Evolutionary conservation across 2,329 filamentous ascomycete species (phyloP), one percentile per base, ranked within the genome.

Genomic region (Neonectria ditissima): DNA sequence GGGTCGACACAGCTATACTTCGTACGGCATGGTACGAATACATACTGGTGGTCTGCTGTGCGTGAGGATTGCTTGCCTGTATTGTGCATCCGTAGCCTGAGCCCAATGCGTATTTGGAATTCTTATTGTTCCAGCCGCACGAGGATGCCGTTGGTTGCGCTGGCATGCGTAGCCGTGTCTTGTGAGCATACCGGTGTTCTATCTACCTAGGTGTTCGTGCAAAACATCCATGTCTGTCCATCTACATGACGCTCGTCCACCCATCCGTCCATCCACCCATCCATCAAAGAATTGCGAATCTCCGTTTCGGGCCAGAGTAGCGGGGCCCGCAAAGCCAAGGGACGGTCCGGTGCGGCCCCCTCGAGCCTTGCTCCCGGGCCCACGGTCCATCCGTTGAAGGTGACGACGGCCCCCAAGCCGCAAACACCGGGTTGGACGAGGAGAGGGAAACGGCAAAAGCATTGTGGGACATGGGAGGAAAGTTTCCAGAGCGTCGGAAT

Each of bases 261-360:
- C 43, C 14, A n/a, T 48, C 44, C 52, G 37, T 55, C 55, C 66
- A 50, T 37, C 59, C 54, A 48, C 43, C 50, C 13, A 32, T 44
- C 44, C 22, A 28, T 28, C 8, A 50, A 47, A 26, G 43, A 60
- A n/a, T n/a, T 30, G 50, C 53, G 34, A 55, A 39, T 64, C 63
- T 54, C 69, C 69, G 59, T 55, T 60, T 72, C 45, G 37, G 62
- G 69, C 59, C 59, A 70, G 61, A 65, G 67, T 59, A 65, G 62
- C 67, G 69, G 69, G 69, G 48, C 30, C 18, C 50, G 20, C 37
- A 44, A 44, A 62, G 55, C 55, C 55, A 54, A 59, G 60, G 60
- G 55, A 63, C 60, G 60, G 60, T 54, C 60, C 55, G 60, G 48
- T 51, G 60, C 54, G 55, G 16, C 48, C 34, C 39, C 39, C 44